Evolutionary conservation across 176 grass and related monocot species (phyloP), one percentile per base, ranked within the genome.

Genomic region (Alloteropsis semialata): DNA sequence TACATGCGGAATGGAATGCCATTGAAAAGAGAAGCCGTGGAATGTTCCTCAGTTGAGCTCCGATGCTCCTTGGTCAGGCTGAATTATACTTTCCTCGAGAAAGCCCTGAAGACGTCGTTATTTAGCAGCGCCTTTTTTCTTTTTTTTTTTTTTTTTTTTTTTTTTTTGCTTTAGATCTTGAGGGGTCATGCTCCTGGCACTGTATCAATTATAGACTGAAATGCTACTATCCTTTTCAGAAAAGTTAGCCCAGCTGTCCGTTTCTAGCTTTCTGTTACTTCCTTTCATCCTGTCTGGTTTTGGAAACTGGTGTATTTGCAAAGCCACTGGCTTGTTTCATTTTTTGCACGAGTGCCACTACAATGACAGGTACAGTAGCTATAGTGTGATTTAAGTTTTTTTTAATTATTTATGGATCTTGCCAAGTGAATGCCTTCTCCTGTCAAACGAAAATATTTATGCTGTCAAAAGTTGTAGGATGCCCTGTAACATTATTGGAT

Each of bases 121-220:
- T 72, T 34, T 70, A 37, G 24, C n/a, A 65, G 34, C 37, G 12
- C 43, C 36, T 36, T 75, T 81, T n/a, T n/a, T n/a, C n/a, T n/a
- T n/a, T 81, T 72, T 64, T 25, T 13, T 22, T 81, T 72, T 64
- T 25, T 13, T 22, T 81, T 72, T 64, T 25, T 13, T 22, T n/a
- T n/a, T 81, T 72, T 64, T 25, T 13, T 22, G 53, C 56, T 72
- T 72, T 73, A 64, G 55, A 55, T 48, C 56, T 34, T 42, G 65
- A 8, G 2, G 15, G 65, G 32, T 76, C 81, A 48, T 71, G 66
- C 64, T 72, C 11, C 32, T 65, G 48, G 36, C 72, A n/a, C 44
- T 77, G 37, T 82, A 73, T 44, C 32, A 41, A 44, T 45, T 41
- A 63, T 76, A 50, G 27, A 54, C 62, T 76, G 69, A 69, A 72